Base-by-base conservation (phyloP, 2,329 filamentous ascomycete species). In the Penicillium nordicum region DNA sequence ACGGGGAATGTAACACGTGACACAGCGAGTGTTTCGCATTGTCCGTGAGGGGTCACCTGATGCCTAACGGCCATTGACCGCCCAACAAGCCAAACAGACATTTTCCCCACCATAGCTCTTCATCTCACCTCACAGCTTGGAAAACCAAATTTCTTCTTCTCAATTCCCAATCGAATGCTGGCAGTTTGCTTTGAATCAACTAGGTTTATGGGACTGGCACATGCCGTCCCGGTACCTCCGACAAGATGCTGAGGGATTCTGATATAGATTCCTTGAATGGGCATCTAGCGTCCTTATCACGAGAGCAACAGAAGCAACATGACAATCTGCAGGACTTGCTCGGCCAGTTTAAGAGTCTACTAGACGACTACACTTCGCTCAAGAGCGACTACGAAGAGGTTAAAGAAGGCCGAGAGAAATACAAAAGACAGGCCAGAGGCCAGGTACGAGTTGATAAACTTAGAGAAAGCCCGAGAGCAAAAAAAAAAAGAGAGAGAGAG, bases 341-440 rank as follows among this genome's bases (percentile, higher is more conserved):
- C 4, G 61, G 69, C 12, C 72, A 76, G 36, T 78, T 80, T 58
- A 68, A 69, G 5, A 67, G 71, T 34, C 72, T 86, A 7, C 70
- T 86, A n/a, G 74, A 79, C 7, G 76, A 79, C 56, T 85, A 86
- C 69, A 80, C 76, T 55, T 74, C 76, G 0, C 72, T 86, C 30
- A 84, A 81, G 64, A 82, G 78, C 58, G 80, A 84, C 58, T 83
- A 81, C 52, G 82, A 85, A 60, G 80, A 84, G 59, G 81, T 82
- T 58, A 78, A 80, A 40, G 80, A 82, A 47, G 71, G 76, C 0
- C 73, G 81, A 4, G 81, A 84, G 57, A 78, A 78, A 41, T 84
- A 84, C 72, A 84, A 84, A 64, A 77, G 80, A 62, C 67, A 81
- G 53, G 78, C 79, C 5, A 74, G 76, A 50, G 76, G 74, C 12